Percentiles rank a stretch among this genome's conserved stretches.
Evolutionary conservation across 306 rosid species (phyloP).

Genomic region (Canavalia gladiata): DNA sequence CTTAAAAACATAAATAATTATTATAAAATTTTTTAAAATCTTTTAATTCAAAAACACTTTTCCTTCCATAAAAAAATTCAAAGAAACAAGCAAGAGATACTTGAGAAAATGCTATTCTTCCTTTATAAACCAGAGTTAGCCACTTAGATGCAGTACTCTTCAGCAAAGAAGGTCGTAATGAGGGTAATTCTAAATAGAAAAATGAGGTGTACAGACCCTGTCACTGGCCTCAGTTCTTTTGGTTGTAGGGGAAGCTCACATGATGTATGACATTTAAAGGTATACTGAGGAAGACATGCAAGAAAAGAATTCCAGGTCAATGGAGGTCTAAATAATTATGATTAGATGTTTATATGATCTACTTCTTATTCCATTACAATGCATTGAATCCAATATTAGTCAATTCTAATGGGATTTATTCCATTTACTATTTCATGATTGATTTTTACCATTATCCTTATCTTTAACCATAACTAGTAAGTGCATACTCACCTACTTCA

Average conservation of each 20-base stretch:
- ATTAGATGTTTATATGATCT: conserved; percentile 18
- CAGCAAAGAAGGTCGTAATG: too few species aligned
- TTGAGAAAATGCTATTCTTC: not conserved
- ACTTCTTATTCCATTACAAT: not conserved
- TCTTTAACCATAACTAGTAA: conserved; percentile 22
- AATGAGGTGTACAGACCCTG: not conserved
- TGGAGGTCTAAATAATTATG: not conserved
- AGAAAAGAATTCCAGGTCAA: not conserved
- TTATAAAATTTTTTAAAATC: too few species aligned
- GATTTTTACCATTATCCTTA: not conserved
- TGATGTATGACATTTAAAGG: not conserved
- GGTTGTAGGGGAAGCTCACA: not conserved
- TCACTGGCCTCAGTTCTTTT: conserved; percentile 1
- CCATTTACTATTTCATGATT: not conserved
- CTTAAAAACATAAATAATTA: too few species aligned
- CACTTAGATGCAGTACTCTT: too few species aligned
- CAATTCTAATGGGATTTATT: conserved; percentile 13
- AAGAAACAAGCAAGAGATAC: not conserved
- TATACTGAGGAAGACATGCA: not conserved
- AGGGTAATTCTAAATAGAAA: not conserved
- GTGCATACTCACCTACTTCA: not conserved
- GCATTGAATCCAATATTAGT: not conserved
- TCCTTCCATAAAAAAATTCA: too few species aligned
- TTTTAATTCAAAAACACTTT: too few species aligned
- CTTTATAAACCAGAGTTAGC: conserved; percentile 3